Evolutionary conservation across 75 land plant genomes (phyloP), one percentile per base, ranked within the genome.

Genomic region (Sequoiadendron giganteum): DNA sequence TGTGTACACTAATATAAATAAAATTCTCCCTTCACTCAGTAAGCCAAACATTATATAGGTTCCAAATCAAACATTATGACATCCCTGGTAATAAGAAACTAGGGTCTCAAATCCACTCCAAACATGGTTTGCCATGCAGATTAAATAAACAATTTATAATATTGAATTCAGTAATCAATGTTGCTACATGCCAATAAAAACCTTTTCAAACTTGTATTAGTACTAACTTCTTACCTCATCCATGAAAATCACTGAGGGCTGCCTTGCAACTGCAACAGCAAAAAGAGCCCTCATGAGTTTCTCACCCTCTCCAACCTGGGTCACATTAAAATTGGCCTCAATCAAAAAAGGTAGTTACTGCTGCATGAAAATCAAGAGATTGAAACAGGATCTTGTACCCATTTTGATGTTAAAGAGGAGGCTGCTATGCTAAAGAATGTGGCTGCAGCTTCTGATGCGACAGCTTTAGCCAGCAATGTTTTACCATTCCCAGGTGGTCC

Each of bases 401-500:
- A 98, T 92, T 98, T 98, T 86, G 99, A 98, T 54, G 99, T 97
- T 13, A 98, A 87, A 61, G 99, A 97, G 83, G 99, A 95, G 19
- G 99, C 96, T 86, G 99, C 93, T 73, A 98, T 93, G 90, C 95
- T 96, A 86, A 98, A 98, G 88, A 98, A 98, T 56, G 99, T 98
- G 21, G 99, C 99, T 49, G 92, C 87, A 43, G 96, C 96, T 87
- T 98, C 99, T 79, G 99, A 98, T 43, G 99, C 99, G 45, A 98
- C 99, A 85, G 99, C 99, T 89, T 97, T 98, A 10, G 99, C 99
- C 82, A 98, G 97, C 99, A 98, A 92, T 16, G 99, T 98, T 91
- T 98, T 98, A 32, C 99, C 99, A 92, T 95, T 98, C 3, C 99
- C 99, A 87, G 99, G 99, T 16, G 99, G 99, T 85, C 99, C 99